Conservation (phyloP, 306 rosid species). For the Sicyos baderoa region DNA sequence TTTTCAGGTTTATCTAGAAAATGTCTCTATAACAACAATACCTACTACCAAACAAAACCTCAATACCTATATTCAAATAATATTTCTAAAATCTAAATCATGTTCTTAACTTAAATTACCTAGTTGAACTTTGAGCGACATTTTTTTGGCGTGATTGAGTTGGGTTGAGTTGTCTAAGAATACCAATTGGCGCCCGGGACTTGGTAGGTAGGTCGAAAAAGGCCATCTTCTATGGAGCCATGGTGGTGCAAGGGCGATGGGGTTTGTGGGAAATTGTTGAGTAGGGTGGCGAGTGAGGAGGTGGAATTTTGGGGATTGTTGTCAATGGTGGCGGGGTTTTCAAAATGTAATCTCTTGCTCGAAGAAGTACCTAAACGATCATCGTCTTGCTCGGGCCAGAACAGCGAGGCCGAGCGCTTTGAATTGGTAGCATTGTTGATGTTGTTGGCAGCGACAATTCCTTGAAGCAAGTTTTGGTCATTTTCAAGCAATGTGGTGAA, state of each 20-base stretch:
- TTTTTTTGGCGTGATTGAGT: background rate
- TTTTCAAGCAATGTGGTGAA: slow-evolving; percentile 38
- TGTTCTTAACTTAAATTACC: background rate
- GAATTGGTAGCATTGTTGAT: background rate
- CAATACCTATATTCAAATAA: slow-evolving; percentile 10
- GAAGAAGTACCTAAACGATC: slow-evolving; percentile 27
- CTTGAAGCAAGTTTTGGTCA: slow-evolving; percentile 46
- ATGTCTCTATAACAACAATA: slow-evolving; percentile 17
- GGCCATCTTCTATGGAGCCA: slow-evolving; percentile 29
- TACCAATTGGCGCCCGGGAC: slow-evolving; percentile 55
- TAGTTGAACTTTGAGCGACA: background rate
- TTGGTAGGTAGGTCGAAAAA: slow-evolving; percentile 33
- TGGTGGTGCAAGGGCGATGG: slow-evolving; percentile 43
- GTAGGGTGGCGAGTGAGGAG: slow-evolving; percentile 40
- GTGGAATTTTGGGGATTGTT: slow-evolving; percentile 30
- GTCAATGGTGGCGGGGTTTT: slow-evolving; percentile 9
- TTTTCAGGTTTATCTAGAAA: slow-evolving; percentile 9
- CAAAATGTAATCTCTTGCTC: slow-evolving; percentile 41
- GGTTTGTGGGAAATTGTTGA: slow-evolving; percentile 46
- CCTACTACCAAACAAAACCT: slow-evolving; percentile 18
- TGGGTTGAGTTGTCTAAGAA: slow-evolving; percentile 18
- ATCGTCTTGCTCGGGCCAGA: slow-evolving; percentile 43
- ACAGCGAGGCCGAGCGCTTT: slow-evolving; percentile 40
- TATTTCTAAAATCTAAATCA: background rate
- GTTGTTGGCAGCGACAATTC: slow-evolving; percentile 19